Base-by-base conservation (phyloP, 148 eudicot genomes). In the Salicornia ramosissima region DNA sequence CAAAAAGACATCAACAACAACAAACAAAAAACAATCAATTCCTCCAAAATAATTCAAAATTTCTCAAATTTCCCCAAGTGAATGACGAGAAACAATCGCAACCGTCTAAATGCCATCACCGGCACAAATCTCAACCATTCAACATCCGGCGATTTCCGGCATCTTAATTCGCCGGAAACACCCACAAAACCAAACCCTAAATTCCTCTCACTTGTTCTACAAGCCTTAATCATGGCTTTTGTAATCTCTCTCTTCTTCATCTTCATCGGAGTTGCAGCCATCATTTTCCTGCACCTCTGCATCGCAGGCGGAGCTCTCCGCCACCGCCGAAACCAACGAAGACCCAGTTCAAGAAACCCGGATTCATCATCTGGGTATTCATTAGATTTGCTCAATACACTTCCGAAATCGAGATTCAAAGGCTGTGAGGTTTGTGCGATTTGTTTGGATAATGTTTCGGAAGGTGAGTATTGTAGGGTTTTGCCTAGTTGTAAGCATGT, bases 401-500 rank as follows among this genome's bases (percentile, higher is more conserved):
- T 80, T 10, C 83, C 84, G 1, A 67, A 67, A 51, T 52, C 51
- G 53, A 74, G 70, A 53, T 52, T 74, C 14, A 56, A n/a, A 26
- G 66, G 65, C 2, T 52, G 33, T 36, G 79, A 75, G 1, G 19
- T 63, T 24, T 91, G 97, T 42, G 85, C 87, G 2, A 84, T 91
- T 36, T 91, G 97, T 61, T 71, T 91, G 82, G 96, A 91, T 30
- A 8, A 50, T 30, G 68, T 86, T 24, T 30, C 29, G 43, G 82
- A 64, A 0, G 92, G 96, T 1, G 89, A 89, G 24, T 29, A 54
- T 58, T 81, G 87, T 47, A 58, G 89, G 73, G 72, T 52, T 30
- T 68, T 91, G 40, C 84, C 83, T 8, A 53, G n/a, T 15, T 91
- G 97, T 69, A 60, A 66, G 25, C 97, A 91, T 47, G 77, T 85